Conservation (phyloP, 495 filamentous ascomycete genomes). For the Penicillium cinerascens region DNA sequence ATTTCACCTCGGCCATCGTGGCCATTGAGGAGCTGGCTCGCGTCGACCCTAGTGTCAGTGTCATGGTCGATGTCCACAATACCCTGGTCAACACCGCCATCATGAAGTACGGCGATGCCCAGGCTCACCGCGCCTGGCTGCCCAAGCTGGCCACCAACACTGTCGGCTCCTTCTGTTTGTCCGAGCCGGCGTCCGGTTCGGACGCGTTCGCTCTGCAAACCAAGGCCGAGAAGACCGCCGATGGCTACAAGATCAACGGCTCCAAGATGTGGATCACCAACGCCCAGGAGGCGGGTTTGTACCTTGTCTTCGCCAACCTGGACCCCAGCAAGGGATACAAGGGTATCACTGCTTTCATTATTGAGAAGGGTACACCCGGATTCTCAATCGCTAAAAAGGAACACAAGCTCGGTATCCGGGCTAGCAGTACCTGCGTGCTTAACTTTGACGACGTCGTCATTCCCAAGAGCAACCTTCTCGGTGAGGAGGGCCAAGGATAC, state of each 20-base stretch:
- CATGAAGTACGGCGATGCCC: constrained; percentile 74
- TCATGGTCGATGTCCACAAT: constrained; percentile 95
- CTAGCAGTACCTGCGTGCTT: constrained; percentile 92
- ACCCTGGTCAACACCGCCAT: constrained; percentile 94
- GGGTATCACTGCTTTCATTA: constrained; percentile 93
- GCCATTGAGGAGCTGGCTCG: constrained; percentile 96
- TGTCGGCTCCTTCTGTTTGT: constrained; percentile 94
- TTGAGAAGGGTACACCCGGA: constrained; percentile 84
- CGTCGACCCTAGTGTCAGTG: constrained; percentile 91
- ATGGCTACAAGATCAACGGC: constrained; percentile 82
- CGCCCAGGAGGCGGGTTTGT: constrained; percentile 86
- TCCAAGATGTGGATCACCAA: constrained; percentile 99
- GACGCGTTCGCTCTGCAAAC: constrained; percentile 96
- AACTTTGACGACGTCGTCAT: constrained; percentile 97
- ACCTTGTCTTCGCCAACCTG: constrained; percentile 96
- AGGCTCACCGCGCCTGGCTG: constrained; percentile 78
- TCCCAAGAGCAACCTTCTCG: constrained; percentile 80
- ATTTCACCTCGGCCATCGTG: constrained; percentile 94
- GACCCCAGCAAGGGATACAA: constrained; percentile 86
- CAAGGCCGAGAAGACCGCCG: constrained; percentile 70
- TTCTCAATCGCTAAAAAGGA: constrained; percentile 99
- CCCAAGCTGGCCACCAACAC: constrained; percentile 84
- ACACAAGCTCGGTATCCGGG: constrained; percentile 96
- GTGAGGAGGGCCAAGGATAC: constrained; percentile 87
- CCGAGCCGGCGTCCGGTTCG: constrained; percentile 87